Evolutionary conservation across 2,329 filamentous ascomycete genomes (phyloP), one percentile per base, ranked within the genome.

Genomic region (Aspergillus sp.): DNA sequence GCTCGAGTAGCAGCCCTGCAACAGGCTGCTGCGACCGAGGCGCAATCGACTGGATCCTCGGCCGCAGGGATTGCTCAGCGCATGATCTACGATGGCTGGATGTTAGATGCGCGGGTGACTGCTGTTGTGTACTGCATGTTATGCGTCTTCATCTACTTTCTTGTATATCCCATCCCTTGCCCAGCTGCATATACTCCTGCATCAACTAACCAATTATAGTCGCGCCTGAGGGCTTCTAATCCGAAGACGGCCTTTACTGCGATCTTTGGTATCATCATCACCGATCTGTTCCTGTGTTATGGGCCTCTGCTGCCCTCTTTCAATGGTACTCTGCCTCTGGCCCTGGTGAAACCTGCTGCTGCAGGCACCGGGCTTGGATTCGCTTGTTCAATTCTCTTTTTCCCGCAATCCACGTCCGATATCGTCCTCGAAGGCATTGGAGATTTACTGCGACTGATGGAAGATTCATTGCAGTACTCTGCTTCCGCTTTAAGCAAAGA

Each of bases 401-500:
- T 83, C 54, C 81, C 81, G 0, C 75, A 76, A 41, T 83, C 81
- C 0, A 80, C 81, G 0, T 81, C 80, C 0, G 75, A 77, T 22
- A 68, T 74, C 2, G 75, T 80, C 1, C 65, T 83, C 0, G 66
- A 63, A 30, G 68, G 61, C 27, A 69, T 69, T 59, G 69, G 69
- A 54, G 65, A 61, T 19, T 55, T 78, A 0, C 64, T 75, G 0
- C 60, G 60, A 17, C 54, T 69, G 3, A 55, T 69, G 0, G 70
- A 66, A 58, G 58, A 56, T 0, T 71, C 76, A 0, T 52, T 80
- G 5, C 68, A 71, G 2, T 59, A 66, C 3, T 77, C 75, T 0
- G 50, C 60, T 3, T 55, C 59, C 1, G 62, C 56, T 39, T 46
- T 73, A 0, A 49, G 60, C n/a, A 55, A 55, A 3, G 57, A 61